phyloP scores from a whole-genome alignment of 2,329 filamentous ascomycete genomes.

The Aspergillus hiratsukae region DNA sequence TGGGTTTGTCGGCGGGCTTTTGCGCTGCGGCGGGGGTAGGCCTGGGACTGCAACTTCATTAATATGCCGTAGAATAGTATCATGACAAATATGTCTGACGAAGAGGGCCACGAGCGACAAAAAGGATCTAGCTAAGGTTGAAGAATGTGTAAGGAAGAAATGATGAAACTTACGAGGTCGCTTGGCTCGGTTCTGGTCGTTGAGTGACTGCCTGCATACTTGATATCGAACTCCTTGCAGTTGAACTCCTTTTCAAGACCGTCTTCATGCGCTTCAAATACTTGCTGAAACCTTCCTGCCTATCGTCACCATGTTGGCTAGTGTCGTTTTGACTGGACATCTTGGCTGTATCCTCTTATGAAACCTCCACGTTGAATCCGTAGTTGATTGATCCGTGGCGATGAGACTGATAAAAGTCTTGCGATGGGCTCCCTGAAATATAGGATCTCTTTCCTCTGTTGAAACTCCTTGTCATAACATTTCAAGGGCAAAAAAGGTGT shows the following conservation, averaged over 20 bases:
- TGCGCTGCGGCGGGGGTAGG: constrained; percentile 5
- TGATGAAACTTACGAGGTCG: constrained; percentile 5
- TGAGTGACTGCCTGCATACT: not conserved
- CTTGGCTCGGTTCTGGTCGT: constrained; percentile 6
- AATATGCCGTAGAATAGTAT: not conserved
- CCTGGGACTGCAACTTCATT: not conserved
- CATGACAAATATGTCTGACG: not conserved
- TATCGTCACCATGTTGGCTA: constrained; percentile 18
- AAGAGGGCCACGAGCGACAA: not conserved
- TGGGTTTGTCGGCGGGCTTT: constrained; percentile 5
- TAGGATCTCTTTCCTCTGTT: not conserved
- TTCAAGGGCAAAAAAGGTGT: not conserved
- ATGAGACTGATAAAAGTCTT: not conserved
- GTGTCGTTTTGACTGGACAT: constrained; percentile 22
- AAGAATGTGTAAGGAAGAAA: not conserved
- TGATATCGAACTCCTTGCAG: constrained; percentile 14
- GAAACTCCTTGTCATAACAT: not conserved
- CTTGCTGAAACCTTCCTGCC: constrained; percentile 34
- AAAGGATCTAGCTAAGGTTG: not conserved
- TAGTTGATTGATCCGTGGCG: not conserved
- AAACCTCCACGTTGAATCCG: not conserved
- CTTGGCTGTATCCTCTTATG: not conserved
- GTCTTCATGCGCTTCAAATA: constrained; percentile 39
- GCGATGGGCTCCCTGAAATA: not conserved
- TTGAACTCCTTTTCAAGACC: constrained; percentile 29